Percentiles rank a stretch among this genome's conserved stretches.
phyloP scores from a whole-genome alignment of 75 land plant species.

The Sequoia sempervirens region DNA sequence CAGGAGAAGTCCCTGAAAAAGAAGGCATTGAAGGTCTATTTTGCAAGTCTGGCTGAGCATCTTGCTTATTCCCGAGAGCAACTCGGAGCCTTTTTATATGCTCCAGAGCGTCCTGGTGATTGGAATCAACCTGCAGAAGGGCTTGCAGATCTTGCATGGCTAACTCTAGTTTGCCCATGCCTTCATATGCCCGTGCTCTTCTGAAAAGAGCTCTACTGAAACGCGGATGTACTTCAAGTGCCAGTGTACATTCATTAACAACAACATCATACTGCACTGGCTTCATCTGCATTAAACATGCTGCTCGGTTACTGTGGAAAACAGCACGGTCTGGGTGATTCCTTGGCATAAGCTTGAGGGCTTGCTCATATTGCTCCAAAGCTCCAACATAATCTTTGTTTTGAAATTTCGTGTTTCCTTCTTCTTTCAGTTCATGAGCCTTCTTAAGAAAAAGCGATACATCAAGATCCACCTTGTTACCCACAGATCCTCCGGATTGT shows the following conservation, averaged over 20 bases:
- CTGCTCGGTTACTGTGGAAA: slow-evolving; percentile 78
- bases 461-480: slow-evolving; percentile 30
- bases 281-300: slow-evolving; percentile 81
- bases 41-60: slow-evolving; percentile 47
- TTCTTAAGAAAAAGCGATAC: slow-evolving; percentile 44
- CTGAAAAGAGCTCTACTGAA: slow-evolving; percentile 68
- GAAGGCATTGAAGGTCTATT: slow-evolving; percentile 33
- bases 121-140: slow-evolving; percentile 44
- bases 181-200: slow-evolving; percentile 73
- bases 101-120: slow-evolving; percentile 64
- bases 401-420: slow-evolving; percentile 70
- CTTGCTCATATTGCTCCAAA: slow-evolving; percentile 61
- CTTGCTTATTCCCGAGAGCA: slow-evolving; percentile 38
- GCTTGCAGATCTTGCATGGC: slow-evolving; percentile 61
- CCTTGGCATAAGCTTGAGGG: slow-evolving; percentile 54
- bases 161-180: slow-evolving; percentile 49
- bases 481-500: not conserved
- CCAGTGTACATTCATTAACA: slow-evolving; percentile 61
- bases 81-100: slow-evolving; percentile 50
- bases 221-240: slow-evolving; percentile 63
- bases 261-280: slow-evolving; percentile 68
- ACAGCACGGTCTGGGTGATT: slow-evolving; percentile 75
- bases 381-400: slow-evolving; percentile 64
- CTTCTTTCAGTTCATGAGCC: slow-evolving; percentile 82
- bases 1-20: slow-evolving; percentile 35